Evolutionary conservation across 164 flowering plant genomes (phyloP).

Genomic region (Magnolia changhungtana): DNA sequence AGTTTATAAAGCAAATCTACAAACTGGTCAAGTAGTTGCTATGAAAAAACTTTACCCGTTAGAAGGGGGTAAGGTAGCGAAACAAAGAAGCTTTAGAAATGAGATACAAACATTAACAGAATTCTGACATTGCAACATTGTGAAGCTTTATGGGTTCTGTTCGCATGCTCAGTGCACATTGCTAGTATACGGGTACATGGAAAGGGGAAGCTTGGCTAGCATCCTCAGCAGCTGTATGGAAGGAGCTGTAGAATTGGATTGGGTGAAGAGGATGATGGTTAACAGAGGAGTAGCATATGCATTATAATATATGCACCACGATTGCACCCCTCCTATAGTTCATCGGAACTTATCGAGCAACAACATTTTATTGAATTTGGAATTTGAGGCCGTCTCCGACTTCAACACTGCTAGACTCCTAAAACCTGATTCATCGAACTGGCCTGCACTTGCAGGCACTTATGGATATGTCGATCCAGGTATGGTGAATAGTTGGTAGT

Average conservation of each 20-base stretch:
- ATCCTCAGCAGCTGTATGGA: constrained; percentile 34
- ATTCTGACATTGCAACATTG: constrained; percentile 55
- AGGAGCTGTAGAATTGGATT: constrained; percentile 30
- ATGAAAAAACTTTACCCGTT: constrained; percentile 45
- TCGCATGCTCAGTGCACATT: constrained; percentile 31
- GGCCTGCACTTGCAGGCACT: constrained; percentile 55
- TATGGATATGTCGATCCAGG: constrained; percentile 78
- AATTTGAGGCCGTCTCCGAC: constrained; percentile 48
- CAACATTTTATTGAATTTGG: constrained; percentile 50
- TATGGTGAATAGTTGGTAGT: constrained; percentile 2
- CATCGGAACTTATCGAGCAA: constrained; percentile 22
- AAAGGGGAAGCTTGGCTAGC: constrained; percentile 46
- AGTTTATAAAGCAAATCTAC: constrained; percentile 44
- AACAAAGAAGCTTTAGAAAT: constrained; percentile 40
- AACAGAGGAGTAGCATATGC: constrained; percentile 65
- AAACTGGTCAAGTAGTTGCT: constrained; percentile 45
- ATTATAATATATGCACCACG: constrained; percentile 40
- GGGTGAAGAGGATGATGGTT: constrained; percentile 44
- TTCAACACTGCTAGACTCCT: constrained; percentile 59
- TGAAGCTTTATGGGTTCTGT: constrained; percentile 58
- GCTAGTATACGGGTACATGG: constrained; percentile 58
- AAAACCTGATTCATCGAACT: constrained; percentile 38
- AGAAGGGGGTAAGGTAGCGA: constrained; percentile 3
- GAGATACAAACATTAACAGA: constrained; percentile 51
- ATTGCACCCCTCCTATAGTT: constrained; percentile 17